Percentiles rank a stretch among this genome's conserved stretches.
These are phyloP conservation scores for Poterioochromonas sp. DNA, from an alignment of 352 stramenopile species.

Conservation along the genomic window DNA sequence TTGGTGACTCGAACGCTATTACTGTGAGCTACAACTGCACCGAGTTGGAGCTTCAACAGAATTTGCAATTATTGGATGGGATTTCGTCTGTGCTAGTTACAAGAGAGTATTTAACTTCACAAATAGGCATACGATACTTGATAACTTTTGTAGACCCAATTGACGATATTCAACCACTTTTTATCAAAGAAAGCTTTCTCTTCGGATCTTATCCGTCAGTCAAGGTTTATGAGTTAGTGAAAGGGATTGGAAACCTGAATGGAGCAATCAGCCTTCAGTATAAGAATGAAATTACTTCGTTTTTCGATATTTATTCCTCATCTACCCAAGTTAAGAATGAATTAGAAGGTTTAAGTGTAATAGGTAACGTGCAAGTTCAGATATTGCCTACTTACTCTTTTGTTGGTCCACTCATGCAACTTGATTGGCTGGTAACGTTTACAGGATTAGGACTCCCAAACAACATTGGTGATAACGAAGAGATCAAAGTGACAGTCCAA, in stretches of 20 bases:
- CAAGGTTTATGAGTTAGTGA: conserved; percentile 7
- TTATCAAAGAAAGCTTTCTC: neutral
- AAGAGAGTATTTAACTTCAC: neutral
- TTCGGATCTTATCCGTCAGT: neutral
- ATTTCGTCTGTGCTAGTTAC: neutral
- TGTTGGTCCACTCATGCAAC: neutral
- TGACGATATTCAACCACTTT: neutral
- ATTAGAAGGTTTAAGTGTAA: neutral
- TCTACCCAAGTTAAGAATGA: neutral
- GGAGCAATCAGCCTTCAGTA: neutral
- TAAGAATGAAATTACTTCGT: neutral
- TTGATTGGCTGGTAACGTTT: conserved; percentile 22
- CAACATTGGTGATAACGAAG: neutral
- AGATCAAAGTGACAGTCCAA: neutral
- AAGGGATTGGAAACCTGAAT: conserved; percentile 10
- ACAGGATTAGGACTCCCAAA: neutral
- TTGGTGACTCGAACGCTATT: neutral
- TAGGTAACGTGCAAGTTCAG: neutral
- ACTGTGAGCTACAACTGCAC: neutral
- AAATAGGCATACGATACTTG: conserved; percentile 21
- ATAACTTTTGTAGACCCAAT: conserved; percentile 17
- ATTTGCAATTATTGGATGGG: neutral
- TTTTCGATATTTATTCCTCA: neutral
- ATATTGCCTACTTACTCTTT: neutral
- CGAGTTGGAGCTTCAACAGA: neutral